phyloP scores from a whole-genome alignment of 2,329 filamentous ascomycete species.

The Diaporthe humulicola region DNA sequence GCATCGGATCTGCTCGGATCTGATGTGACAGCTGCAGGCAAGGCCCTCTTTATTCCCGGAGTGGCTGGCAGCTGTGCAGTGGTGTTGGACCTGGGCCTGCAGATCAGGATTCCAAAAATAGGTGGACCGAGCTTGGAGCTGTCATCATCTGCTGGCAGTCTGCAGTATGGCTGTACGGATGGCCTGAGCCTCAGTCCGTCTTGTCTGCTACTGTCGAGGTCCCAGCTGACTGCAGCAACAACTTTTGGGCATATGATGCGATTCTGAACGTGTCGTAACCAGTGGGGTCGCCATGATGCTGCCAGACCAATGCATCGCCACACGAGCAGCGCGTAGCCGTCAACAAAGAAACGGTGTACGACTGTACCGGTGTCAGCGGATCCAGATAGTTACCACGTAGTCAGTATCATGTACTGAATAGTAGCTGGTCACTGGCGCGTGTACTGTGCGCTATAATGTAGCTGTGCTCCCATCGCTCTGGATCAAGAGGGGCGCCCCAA shows the following conservation, averaged over 20 bases:
- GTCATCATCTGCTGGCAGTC: not conserved
- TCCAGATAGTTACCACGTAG: not conserved
- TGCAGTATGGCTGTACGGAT: not conserved
- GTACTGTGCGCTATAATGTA: not conserved
- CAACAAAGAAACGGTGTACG: not conserved
- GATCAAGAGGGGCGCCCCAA: conserved; percentile 4
- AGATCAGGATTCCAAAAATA: conserved; percentile 36
- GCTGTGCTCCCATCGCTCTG: conserved; percentile 24
- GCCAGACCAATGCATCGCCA: not conserved
- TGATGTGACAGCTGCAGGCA: not conserved
- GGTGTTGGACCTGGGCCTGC: not conserved
- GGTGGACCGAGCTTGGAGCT: not conserved
- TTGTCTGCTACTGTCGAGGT: not conserved
- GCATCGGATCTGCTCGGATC: not conserved
- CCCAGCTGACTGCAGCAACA: conserved; percentile 6
- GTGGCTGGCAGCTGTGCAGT: conserved; percentile 1
- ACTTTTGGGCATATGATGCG: not conserved
- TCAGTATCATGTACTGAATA: not conserved
- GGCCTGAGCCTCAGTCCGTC: conserved; percentile 30
- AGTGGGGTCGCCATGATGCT: not conserved
- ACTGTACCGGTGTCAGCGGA: not conserved
- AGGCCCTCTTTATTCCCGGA: not conserved
- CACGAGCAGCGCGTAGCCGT: not conserved
- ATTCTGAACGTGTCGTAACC: not conserved
- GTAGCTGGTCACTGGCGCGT: not conserved